Base-by-base conservation (phyloP, 768 basidiomycete species). In the Auricularia sp. region DNA sequence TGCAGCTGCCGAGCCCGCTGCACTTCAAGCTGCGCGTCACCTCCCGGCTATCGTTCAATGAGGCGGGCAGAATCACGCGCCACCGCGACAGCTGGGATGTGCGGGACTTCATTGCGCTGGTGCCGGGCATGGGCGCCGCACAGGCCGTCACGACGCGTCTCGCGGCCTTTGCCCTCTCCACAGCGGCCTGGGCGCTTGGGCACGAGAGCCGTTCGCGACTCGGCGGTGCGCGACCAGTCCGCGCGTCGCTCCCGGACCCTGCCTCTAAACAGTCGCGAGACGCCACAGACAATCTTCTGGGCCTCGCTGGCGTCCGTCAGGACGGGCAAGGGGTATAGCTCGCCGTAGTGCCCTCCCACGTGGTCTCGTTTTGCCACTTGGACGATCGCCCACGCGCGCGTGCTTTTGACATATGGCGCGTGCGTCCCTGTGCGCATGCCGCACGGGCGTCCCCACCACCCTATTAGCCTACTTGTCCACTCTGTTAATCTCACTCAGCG, bases 31-130 rank as follows among this genome's bases (percentile, higher is more conserved):
- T 93, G 4, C 87, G 81, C 59, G 82, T 91, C 61, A 80, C 88
- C 64, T 88, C 89, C 3, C 82, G 85, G 35, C 80, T 92, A 42
- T 81, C 83, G 36, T 90, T 93, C 74, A 91, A 91, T 74, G 90
- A 91, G 68, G 86, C 86, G 70, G 88, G 87, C n/a, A 83, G 81
- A 65, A 86, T 93, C 66, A 87, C 88, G 3, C 82, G 85, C 69
- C 91, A 93, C 71, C 82, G 88, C 35, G 91, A 92, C 70, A 79
- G 88, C 44, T 91, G 88, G 88, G 89, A 92, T 68, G 78, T 90
- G 53, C 84, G 86, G 71, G 91, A 93, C 71, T 77, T 92, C 65
- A 77, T 90, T 70, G 84, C 85, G 43, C 81, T 91, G 47, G 71
- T 90, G 8, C 90, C 90, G 3, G 88, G 89, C 3, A 80, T 84